These are phyloP conservation scores for Sanghuangporus baumii DNA, from an alignment of 1,284 basidiomycete species.

Conservation along the genomic window DNA sequence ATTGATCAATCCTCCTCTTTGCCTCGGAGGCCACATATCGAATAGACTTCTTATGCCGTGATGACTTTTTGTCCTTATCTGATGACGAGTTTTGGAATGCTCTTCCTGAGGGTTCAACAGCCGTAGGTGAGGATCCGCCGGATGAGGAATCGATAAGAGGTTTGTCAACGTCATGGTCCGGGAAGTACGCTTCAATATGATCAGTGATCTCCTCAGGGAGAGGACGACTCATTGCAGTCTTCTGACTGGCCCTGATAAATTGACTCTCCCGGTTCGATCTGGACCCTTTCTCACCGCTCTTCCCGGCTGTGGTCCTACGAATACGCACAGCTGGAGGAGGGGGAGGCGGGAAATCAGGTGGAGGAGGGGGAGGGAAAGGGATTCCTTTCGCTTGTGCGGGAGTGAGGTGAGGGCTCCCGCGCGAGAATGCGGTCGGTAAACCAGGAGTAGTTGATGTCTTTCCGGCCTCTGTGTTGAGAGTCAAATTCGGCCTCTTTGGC, in stretches of 20 bases:
- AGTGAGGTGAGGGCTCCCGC: conserved; percentile 2
- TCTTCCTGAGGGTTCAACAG: conserved; percentile 33
- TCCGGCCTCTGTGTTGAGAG: conserved; percentile 9
- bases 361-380: conserved; percentile 24
- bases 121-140: conserved; percentile 72
- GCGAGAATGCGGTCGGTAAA: neutral
- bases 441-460: neutral
- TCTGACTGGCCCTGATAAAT: conserved; percentile 53
- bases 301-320: neutral
- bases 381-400: conserved; percentile 3
- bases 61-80: conserved; percentile 36
- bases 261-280: conserved; percentile 41
- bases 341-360: conserved; percentile 22
- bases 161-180: conserved; percentile 92
- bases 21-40: conserved; percentile 84
- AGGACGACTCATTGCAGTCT: conserved; percentile 84
- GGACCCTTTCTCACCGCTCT: conserved; percentile 23
- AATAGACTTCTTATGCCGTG: conserved; percentile 80
- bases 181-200: conserved; percentile 92
- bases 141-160: conserved; percentile 85
- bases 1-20: conserved; percentile 62
- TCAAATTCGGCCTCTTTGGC: conserved; percentile 10
- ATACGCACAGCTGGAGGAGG: conserved; percentile 18
- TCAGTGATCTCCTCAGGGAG: conserved; percentile 93
- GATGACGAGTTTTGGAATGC: conserved; percentile 26